Percentiles rank a stretch among this genome's conserved stretches.
These are phyloP conservation scores for Candolleomyces eurysporus DNA, from an alignment of 768 basidiomycete genomes.

Conservation along the genomic window DNA sequence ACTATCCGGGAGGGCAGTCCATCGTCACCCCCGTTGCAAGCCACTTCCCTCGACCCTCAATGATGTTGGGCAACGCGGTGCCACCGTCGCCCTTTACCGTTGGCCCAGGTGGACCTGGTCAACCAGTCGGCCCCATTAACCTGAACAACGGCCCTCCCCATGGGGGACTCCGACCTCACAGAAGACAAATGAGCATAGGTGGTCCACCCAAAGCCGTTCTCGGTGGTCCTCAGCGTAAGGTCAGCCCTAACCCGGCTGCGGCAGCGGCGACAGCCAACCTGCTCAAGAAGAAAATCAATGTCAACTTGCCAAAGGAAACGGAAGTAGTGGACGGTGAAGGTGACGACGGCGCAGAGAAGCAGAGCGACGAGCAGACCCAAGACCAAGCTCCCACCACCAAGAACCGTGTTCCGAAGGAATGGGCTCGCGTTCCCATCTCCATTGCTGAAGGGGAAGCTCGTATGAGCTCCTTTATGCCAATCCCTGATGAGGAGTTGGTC, in stretches of 20 bases:
- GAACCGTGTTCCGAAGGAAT: background rate
- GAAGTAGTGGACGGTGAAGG: slow-evolving; percentile 25
- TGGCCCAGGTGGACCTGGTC: slow-evolving; percentile 22
- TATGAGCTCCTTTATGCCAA: slow-evolving; percentile 28
- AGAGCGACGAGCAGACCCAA: background rate
- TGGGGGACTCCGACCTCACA: slow-evolving; percentile 21
- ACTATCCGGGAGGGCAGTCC: slow-evolving; percentile 54
- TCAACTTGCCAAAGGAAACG: slow-evolving; percentile 65
- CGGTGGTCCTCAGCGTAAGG: slow-evolving; percentile 76
- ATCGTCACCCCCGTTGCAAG: slow-evolving; percentile 63
- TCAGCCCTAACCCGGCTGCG: slow-evolving; percentile 58
- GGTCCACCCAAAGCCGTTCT: slow-evolving; percentile 87
- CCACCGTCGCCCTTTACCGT: background rate
- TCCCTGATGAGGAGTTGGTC: slow-evolving; percentile 18
- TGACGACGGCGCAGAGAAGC: slow-evolving; percentile 34
- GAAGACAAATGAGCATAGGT: slow-evolving; percentile 73
- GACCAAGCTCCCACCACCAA: background rate
- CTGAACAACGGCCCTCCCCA: slow-evolving; percentile 36
- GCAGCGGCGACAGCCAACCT: slow-evolving; percentile 42
- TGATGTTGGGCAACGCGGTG: slow-evolving; percentile 32
- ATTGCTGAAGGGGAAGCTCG: background rate
- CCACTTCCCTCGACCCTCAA: slow-evolving; percentile 52
- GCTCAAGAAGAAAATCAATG: slow-evolving; percentile 56
- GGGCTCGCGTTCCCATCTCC: background rate
- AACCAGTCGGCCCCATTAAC: slow-evolving; percentile 40